A percentile compares a stretch with the other conserved stretches of the same genome.
Conservation (phyloP, 2,329 filamentous ascomycete genomes). For the Phialemoniopsis sp. region DNA sequence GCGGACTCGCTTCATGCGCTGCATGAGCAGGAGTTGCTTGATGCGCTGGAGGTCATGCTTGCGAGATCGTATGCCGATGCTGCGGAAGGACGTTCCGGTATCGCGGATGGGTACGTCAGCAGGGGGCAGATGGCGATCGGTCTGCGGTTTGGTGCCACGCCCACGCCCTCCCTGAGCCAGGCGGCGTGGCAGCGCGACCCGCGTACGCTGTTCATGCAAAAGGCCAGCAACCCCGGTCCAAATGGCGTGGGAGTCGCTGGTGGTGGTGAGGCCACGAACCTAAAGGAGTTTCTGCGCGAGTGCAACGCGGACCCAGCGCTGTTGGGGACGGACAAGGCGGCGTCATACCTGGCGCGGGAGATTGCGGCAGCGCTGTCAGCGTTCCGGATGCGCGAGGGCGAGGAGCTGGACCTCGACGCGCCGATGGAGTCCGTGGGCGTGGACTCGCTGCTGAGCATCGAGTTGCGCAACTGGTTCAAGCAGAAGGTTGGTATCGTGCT, state of each 20-base stretch:
- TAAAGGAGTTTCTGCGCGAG: not conserved
- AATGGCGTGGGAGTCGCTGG: not conserved
- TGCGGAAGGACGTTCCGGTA: not conserved
- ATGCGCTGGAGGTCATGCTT: conserved; percentile 4
- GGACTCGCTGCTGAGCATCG: conserved; percentile 20
- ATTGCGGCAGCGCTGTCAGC: conserved; percentile 3
- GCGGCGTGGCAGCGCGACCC: not conserved
- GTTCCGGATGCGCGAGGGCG: conserved; percentile 4
- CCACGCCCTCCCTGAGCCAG: not conserved
- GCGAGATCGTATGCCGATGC: not conserved
- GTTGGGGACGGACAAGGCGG: not conserved
- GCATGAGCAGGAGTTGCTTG: conserved; percentile 5
- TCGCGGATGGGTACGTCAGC: not conserved
- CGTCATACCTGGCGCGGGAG: conserved; percentile 5
- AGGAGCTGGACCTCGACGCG: conserved; percentile 3
- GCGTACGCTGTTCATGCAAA: not conserved
- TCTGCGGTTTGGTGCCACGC: not conserved
- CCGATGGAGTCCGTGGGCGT: conserved; percentile 15
- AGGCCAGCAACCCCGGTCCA: not conserved
- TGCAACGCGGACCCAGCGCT: not conserved
- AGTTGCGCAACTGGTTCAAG: conserved; percentile 20
- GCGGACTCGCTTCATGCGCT: conserved; percentile 1
- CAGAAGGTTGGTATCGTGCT: conserved; percentile 12
- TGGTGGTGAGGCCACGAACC: not conserved
- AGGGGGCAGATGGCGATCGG: conserved; percentile 3